These are phyloP conservation scores for Sanguinoderma infundibulare DNA, from an alignment of 1,284 basidiomycete genomes.

Conservation along the genomic window DNA sequence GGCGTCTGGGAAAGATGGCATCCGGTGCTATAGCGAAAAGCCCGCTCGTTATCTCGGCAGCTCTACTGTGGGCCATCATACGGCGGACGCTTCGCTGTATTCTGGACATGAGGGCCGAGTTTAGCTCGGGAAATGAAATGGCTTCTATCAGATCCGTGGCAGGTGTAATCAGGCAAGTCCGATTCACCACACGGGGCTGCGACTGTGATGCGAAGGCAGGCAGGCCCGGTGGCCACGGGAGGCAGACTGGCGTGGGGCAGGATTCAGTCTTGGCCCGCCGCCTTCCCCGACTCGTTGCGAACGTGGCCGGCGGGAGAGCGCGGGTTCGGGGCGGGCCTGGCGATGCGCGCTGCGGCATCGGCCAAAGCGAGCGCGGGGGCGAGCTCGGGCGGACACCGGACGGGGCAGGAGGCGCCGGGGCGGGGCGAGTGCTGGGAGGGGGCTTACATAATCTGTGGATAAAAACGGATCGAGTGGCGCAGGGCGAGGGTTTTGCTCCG, in stretches of 20 bases:
- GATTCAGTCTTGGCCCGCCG: not conserved
- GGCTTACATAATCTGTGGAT: slow-evolving; percentile 27
- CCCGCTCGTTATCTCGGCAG: slow-evolving; percentile 28
- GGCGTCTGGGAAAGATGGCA: slow-evolving; percentile 17
- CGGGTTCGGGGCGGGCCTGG: too few species aligned
- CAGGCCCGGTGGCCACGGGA: slow-evolving; percentile 23
- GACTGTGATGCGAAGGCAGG: slow-evolving; percentile 26
- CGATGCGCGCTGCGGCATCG: too few species aligned
- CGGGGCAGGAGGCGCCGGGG: not conserved
- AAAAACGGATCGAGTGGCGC: slow-evolving; percentile 30
- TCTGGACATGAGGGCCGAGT: slow-evolving; percentile 15
- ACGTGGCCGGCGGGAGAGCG: too few species aligned
- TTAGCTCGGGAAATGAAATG: slow-evolving; percentile 24
- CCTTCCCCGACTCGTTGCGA: too few species aligned
- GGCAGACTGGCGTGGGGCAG: not conserved
- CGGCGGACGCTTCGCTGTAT: slow-evolving; percentile 20
- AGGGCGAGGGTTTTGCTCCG: slow-evolving; percentile 27
- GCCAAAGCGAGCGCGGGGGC: not conserved
- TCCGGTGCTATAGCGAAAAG: slow-evolving; percentile 27
- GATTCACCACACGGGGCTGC: slow-evolving; percentile 25
- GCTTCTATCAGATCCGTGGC: slow-evolving; percentile 28
- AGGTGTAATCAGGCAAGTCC: slow-evolving; percentile 19
- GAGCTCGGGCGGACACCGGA: slow-evolving; percentile 6
- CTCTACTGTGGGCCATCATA: slow-evolving; percentile 15
- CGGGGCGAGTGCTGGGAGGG: not conserved